Conservation (phyloP, 148 eudicot genomes). For the Salicornia ramosissima region DNA sequence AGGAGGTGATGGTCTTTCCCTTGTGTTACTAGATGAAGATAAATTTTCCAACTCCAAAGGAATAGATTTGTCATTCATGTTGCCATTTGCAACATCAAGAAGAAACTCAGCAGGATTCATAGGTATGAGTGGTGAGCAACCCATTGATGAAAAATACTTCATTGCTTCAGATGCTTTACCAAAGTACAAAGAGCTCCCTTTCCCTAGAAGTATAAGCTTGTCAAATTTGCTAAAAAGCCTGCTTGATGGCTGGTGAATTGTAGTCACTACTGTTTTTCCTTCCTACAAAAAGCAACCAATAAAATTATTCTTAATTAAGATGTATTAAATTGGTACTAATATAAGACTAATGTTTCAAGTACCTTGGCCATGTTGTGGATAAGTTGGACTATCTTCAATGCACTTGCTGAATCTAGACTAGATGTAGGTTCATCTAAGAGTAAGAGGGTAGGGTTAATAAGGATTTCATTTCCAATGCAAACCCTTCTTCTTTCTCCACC, state of each 20-base stretch:
- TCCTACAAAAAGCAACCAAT: conserved; percentile 3
- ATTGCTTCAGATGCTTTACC: conserved; percentile 33
- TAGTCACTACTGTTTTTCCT: conserved; percentile 33
- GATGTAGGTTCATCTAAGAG: conserved; percentile 38
- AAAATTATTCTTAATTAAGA: neutral
- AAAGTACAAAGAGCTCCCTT: conserved; percentile 29
- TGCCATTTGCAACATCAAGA: conserved; percentile 32
- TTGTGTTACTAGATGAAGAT: neutral
- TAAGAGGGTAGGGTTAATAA: conserved; percentile 30
- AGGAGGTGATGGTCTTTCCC: conserved; percentile 16
- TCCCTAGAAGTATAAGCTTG: conserved; percentile 30
- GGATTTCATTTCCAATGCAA: conserved; percentile 34
- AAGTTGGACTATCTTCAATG: conserved; percentile 26
- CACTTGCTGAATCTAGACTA: conserved; percentile 30
- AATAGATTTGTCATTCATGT: conserved; percentile 32
- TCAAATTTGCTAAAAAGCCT: conserved; percentile 29
- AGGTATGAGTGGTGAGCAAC: conserved; percentile 28
- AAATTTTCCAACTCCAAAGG: conserved; percentile 17
- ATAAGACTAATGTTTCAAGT: neutral
- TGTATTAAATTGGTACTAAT: too few species aligned
- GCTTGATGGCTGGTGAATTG: conserved; percentile 32
- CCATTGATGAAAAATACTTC: conserved; percentile 25
- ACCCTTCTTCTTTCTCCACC: conserved; percentile 34
- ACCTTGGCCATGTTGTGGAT: conserved; percentile 29
- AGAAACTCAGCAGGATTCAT: conserved; percentile 36